Conservation (phyloP, 2,329 filamentous ascomycete genomes). For the Fusarium tricinctum region DNA sequence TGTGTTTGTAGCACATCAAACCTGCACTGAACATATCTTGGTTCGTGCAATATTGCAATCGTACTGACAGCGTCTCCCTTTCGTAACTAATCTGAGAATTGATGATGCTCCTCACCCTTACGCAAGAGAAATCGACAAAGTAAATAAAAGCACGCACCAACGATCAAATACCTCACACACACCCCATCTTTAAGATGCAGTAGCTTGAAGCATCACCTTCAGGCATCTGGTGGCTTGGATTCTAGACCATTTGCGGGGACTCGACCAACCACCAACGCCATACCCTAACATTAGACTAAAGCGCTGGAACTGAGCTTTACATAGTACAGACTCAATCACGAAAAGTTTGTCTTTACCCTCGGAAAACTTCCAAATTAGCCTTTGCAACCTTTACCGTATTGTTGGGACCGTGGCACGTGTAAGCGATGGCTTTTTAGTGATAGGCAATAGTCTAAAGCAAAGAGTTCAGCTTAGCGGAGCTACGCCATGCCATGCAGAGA, state of each 20-base stretch:
- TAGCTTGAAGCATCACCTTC: slow-evolving; percentile 12
- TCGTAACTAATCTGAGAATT: not conserved
- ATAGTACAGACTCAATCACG: not conserved
- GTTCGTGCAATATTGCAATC: not conserved
- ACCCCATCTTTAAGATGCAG: not conserved
- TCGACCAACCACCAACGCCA: not conserved
- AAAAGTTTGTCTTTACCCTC: not conserved
- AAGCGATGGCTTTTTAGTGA: no score
- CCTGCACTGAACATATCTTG: not conserved
- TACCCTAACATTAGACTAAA: not conserved
- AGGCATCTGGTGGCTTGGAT: slow-evolving; percentile 16
- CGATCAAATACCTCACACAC: slow-evolving; percentile 4
- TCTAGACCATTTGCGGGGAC: slow-evolving; percentile 44
- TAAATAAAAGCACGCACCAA: not conserved
- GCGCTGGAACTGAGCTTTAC: slow-evolving; percentile 1
- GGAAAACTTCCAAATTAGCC: not conserved
- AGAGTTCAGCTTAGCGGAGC: not conserved
- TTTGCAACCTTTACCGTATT: slow-evolving; percentile 1
- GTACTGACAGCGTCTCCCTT: no score
- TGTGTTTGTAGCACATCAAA: no score
- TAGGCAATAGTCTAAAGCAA: no score
- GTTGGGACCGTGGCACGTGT: not conserved
- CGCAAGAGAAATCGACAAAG: not conserved
- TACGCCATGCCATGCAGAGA: not conserved
- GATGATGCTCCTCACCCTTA: not conserved